These are phyloP conservation scores for Diplodia intermedia DNA, from an alignment of 2,329 filamentous ascomycete genomes.

Conservation along the genomic window DNA sequence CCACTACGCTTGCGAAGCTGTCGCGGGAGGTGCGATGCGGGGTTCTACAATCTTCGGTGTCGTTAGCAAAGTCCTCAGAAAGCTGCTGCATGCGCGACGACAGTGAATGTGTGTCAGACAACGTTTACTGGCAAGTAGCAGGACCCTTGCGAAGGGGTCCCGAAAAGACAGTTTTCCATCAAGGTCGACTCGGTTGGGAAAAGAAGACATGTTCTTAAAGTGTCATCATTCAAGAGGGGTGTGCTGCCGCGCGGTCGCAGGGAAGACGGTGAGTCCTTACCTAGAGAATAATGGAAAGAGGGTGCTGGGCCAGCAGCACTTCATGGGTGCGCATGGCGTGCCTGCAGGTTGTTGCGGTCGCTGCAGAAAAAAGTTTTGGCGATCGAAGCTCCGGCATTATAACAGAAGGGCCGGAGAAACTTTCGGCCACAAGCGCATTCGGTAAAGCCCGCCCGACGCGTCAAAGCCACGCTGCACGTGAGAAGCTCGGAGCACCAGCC, in stretches of 20 bases:
- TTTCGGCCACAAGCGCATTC: slow-evolving; percentile 12
- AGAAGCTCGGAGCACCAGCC: background rate
- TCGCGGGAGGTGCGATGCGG: background rate
- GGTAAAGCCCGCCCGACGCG: background rate
- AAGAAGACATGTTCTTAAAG: slow-evolving; percentile 71
- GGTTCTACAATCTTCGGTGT: slow-evolving; percentile 12
- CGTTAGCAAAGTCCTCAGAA: slow-evolving; percentile 7
- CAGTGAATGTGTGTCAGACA: slow-evolving; percentile 64
- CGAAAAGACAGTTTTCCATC: slow-evolving; percentile 72
- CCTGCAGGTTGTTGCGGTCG: slow-evolving; percentile 1
- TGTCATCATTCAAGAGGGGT: slow-evolving; percentile 68
- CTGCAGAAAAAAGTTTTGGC: slow-evolving; percentile 22
- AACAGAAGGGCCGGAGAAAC: slow-evolving; percentile 30
- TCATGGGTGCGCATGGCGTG: slow-evolving; percentile 12
- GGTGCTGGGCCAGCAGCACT: background rate
- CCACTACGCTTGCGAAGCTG: background rate
- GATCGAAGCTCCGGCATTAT: slow-evolving; percentile 24
- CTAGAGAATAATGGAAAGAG: background rate
- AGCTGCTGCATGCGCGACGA: slow-evolving; percentile 6
- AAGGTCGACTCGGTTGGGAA: slow-evolving; percentile 83
- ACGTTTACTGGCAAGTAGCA: slow-evolving; percentile 86
- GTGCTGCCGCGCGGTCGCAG: slow-evolving; percentile 3
- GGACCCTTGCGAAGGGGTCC: slow-evolving; percentile 64
- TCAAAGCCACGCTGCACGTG: background rate
- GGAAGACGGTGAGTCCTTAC: background rate